A percentile compares a stretch with the other conserved stretches of the same genome.
Conservation (phyloP, 192 early-diverging fungal species). For the Spinellus fusiger region DNA sequence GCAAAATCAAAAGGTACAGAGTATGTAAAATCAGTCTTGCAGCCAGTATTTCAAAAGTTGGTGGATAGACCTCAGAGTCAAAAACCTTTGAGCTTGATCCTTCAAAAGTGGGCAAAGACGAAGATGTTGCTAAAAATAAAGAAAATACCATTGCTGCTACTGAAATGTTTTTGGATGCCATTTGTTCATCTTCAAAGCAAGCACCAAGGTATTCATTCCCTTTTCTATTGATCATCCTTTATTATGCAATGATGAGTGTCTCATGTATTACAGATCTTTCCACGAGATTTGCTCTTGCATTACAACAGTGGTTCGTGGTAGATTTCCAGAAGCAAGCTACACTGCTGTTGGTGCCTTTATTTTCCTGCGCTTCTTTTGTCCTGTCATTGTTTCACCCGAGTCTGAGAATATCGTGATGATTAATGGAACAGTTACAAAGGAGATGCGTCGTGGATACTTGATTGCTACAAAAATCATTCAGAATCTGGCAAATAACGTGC, state of each 20-base stretch:
- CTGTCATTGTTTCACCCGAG: slow-evolving; percentile 78
- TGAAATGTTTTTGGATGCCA: slow-evolving; percentile 61
- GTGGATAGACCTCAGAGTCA: slow-evolving; percentile 43
- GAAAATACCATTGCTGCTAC: slow-evolving; percentile 59
- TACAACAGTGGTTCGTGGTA: slow-evolving; percentile 48
- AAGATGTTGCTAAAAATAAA: slow-evolving; percentile 53
- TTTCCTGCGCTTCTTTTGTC: slow-evolving; percentile 81
- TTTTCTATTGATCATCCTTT: too few relatives aligned
- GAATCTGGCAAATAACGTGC: slow-evolving; percentile 79
- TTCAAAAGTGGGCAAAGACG: slow-evolving; percentile 53
- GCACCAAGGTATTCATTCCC: slow-evolving; percentile 54
- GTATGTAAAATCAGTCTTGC: slow-evolving; percentile 57
- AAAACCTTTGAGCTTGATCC: slow-evolving; percentile 81
- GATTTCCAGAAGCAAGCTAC: slow-evolving; percentile 63
- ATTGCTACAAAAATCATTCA: slow-evolving; percentile 82
- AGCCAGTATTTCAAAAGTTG: slow-evolving; percentile 56
- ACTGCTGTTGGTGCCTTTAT: slow-evolving; percentile 80
- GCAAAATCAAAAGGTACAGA: slow-evolving; percentile 58
- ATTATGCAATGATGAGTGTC: background rate
- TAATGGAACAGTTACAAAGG: slow-evolving; percentile 44
- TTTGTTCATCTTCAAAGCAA: slow-evolving; percentile 48
- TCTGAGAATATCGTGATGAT: slow-evolving; percentile 28
- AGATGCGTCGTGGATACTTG: slow-evolving; percentile 71
- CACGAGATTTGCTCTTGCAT: slow-evolving; percentile 63
- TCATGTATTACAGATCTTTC: slow-evolving; percentile 26